phyloP scores from a whole-genome alignment of 2,329 filamentous ascomycete species.

The Apiospora rasikravindrae region DNA sequence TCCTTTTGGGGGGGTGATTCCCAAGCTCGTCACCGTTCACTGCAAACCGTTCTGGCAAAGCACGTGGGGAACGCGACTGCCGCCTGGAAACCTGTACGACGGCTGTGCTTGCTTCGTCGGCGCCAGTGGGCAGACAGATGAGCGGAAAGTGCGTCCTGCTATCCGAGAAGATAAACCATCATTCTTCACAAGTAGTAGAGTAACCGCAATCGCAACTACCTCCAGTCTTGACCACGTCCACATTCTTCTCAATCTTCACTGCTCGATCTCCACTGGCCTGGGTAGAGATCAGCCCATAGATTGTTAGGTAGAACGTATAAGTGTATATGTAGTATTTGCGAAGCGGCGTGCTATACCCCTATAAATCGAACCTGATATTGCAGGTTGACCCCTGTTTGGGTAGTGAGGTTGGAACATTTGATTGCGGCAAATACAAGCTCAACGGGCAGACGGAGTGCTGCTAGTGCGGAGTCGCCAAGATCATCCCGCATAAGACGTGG shows the following conservation, averaged over 20 bases:
- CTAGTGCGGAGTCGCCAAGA: not conserved
- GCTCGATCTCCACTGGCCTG: not conserved
- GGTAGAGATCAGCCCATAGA: not conserved
- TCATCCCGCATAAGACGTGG: conserved; percentile 9
- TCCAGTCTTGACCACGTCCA: not conserved
- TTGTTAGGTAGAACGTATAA: too few relatives aligned
- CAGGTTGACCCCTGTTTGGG: not conserved
- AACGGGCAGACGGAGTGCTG: not conserved
- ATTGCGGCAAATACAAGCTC: not conserved
- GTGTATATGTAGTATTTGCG: not conserved
- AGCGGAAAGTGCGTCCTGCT: not conserved
- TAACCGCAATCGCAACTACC: not conserved
- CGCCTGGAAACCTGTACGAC: not conserved
- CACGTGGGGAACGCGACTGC: not conserved
- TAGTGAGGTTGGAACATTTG: not conserved
- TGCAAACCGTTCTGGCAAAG: not conserved
- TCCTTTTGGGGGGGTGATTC: not conserved
- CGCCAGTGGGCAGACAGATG: not conserved
- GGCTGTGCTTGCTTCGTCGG: not conserved
- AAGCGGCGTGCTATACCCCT: not conserved
- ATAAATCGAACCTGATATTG: not conserved
- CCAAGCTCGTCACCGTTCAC: not conserved
- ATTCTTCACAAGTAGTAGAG: not conserved
- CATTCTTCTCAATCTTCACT: not conserved
- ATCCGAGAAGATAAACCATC: not conserved